These are phyloP conservation scores for Xanthoconium stramineum DNA, from an alignment of 768 basidiomycete species.

Conservation along the genomic window DNA sequence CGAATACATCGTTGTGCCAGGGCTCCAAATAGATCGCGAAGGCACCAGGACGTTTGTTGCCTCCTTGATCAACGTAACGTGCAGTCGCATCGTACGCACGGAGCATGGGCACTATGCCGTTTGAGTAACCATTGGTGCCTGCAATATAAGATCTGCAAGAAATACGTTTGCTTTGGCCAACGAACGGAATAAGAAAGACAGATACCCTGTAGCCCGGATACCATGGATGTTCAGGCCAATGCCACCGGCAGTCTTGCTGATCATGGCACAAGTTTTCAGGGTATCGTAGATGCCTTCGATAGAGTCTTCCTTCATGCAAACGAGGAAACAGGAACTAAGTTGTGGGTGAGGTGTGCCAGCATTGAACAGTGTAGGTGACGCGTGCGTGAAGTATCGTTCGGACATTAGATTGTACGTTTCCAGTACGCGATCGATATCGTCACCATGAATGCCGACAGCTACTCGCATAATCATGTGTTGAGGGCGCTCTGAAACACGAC, in stretches of 20 bases:
- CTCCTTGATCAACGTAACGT: conserved; percentile 97
- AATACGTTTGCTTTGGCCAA: neutral
- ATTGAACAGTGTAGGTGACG: conserved; percentile 97
- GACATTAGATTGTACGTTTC: conserved; percentile 97
- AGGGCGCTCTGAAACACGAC: conserved; percentile 93
- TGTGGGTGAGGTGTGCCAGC: conserved; percentile 96
- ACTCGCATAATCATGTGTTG: conserved; percentile 99
- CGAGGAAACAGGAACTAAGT: conserved; percentile 94
- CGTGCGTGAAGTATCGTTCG: conserved; percentile 97
- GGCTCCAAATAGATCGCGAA: conserved; percentile 99
- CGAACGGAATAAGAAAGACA: neutral
- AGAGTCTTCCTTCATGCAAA: conserved; percentile 97
- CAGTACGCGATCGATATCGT: conserved; percentile 81
- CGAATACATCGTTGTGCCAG: conserved; percentile 97
- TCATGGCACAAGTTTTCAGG: conserved; percentile 97
- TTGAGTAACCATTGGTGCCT: conserved; percentile 98
- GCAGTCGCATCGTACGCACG: conserved; percentile 97
- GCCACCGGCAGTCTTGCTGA: conserved; percentile 98
- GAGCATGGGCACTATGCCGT: conserved; percentile 99
- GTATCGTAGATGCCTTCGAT: conserved; percentile 99
- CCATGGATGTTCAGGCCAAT: conserved; percentile 95
- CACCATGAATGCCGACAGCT: conserved; percentile 93
- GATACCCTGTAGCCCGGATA: conserved; percentile 91
- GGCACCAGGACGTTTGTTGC: conserved; percentile 98
- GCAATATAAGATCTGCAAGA: conserved; percentile 87